phyloP scores from a whole-genome alignment of 2,329 filamentous ascomycete genomes.

The Scorias spongiosa region DNA sequence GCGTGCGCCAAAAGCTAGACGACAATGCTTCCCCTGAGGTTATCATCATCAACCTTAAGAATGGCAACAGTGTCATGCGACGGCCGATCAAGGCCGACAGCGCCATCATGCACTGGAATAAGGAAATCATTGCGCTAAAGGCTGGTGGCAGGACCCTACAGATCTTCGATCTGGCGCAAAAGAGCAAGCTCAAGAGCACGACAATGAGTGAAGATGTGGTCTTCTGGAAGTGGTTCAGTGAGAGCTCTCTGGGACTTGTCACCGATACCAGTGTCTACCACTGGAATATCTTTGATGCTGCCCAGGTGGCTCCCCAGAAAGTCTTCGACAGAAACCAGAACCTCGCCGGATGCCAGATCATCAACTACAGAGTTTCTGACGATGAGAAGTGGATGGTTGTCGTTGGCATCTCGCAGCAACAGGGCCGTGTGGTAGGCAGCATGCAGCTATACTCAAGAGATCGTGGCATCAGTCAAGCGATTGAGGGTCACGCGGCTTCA shows the following conservation, averaged over 20 bases:
- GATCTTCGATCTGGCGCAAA: conserved; percentile 88
- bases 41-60: conserved; percentile 95
- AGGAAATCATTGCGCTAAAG: conserved; percentile 91
- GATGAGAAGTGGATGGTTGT: conserved; percentile 98
- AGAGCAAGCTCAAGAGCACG: conserved; percentile 91
- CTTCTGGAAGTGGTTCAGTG: conserved; percentile 99
- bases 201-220: conserved; percentile 95
- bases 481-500: conserved; percentile 90
- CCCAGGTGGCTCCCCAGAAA: conserved; percentile 68
- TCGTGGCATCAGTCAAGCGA: conserved; percentile 90
- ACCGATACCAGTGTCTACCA: conserved; percentile 87
- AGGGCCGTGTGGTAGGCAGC: conserved; percentile 82
- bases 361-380: conserved; percentile 93
- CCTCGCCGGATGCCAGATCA: conserved; percentile 86
- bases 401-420: conserved; percentile 86
- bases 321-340: conserved; percentile 90
- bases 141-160: conserved; percentile 88
- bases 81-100: conserved; percentile 97
- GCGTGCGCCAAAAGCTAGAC: conserved; percentile 85
- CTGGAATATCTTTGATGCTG: conserved; percentile 88
- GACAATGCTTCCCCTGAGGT: conserved; percentile 78
- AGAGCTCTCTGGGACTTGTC: conserved; percentile 73
- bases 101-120: conserved; percentile 98
- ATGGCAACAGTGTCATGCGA: conserved; percentile 86
- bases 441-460: conserved; percentile 97